phyloP scores from a whole-genome alignment of 208 protist species.

The Angomonas desouzai region DNA sequence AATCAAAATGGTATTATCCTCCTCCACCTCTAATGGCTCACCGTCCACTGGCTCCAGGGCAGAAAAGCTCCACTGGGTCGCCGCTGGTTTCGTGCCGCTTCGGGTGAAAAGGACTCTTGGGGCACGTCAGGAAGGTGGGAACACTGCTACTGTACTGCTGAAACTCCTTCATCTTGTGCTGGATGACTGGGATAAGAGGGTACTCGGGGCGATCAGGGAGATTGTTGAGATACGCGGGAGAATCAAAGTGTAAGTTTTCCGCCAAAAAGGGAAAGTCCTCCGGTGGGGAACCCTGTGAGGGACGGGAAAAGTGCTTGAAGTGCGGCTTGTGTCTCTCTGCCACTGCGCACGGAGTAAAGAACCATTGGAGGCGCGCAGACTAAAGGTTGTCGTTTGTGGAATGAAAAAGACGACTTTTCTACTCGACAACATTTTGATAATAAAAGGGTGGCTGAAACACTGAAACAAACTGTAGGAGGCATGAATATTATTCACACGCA shows the following conservation, averaged over 20 bases:
- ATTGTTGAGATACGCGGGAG: constrained; percentile 40
- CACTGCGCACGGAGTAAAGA: constrained; percentile 17
- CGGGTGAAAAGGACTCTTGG: constrained; percentile 15
- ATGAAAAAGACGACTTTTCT: constrained; percentile 11
- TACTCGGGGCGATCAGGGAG: constrained; percentile 39
- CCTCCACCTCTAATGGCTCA: neutral
- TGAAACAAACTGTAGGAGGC: constrained; percentile 36
- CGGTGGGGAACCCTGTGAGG: neutral
- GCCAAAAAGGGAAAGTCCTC: neutral
- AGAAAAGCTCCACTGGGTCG: neutral
- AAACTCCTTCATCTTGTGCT: constrained; percentile 38
- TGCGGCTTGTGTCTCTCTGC: neutral
- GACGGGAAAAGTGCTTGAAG: constrained; percentile 6
- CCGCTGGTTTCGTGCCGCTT: neutral
- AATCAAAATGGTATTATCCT: constrained; percentile 24
- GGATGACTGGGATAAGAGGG: constrained; percentile 41
- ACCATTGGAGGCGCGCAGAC: constrained; percentile 23
- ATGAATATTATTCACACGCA: constrained; percentile 60
- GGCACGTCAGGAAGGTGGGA: constrained; percentile 33
- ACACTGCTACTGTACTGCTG: constrained; percentile 23
- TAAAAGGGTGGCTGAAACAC: constrained; percentile 39
- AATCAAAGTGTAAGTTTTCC: constrained; percentile 15
- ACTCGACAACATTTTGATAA: constrained; percentile 25
- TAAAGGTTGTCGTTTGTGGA: constrained; percentile 19
- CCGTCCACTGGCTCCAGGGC: neutral